Evolutionary conservation across 495 filamentous ascomycete genomes (phyloP).

Genomic region (Aspergillus ellipticus): DNA sequence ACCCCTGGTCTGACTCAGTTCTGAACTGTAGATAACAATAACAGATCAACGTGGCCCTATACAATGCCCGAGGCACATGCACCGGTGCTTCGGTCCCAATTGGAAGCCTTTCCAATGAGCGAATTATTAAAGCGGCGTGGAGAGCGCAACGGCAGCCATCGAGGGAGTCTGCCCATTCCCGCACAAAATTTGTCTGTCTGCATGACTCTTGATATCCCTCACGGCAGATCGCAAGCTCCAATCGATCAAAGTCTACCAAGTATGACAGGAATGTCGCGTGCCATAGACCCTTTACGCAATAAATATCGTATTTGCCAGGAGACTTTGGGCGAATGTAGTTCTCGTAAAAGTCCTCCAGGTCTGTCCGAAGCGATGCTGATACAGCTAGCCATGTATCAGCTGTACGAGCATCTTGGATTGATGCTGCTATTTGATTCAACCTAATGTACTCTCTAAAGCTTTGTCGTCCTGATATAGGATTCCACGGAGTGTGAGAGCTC

Average conservation of each 20-base stretch:
- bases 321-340: background rate
- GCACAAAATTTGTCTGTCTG: background rate
- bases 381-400: background rate
- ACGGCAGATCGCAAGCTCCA: conserved; percentile 23
- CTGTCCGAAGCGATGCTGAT: background rate
- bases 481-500: background rate
- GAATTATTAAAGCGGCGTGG: background rate
- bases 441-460: background rate
- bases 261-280: conserved; percentile 28
- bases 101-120: background rate
- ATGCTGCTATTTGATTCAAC: background rate
- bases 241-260: conserved; percentile 22
- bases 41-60: background rate
- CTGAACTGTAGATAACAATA: background rate
- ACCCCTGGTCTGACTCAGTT: background rate
- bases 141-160: background rate
- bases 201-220: conserved; percentile 15
- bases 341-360: background rate
- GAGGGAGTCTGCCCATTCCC: background rate
- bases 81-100: background rate
- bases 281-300: conserved; percentile 28
- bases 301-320: conserved; percentile 10
- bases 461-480: background rate
- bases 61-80: background rate
- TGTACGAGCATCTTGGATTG: background rate